Conservation (phyloP, 768 basidiomycete genomes). For the Guyanaporus albipodus region DNA sequence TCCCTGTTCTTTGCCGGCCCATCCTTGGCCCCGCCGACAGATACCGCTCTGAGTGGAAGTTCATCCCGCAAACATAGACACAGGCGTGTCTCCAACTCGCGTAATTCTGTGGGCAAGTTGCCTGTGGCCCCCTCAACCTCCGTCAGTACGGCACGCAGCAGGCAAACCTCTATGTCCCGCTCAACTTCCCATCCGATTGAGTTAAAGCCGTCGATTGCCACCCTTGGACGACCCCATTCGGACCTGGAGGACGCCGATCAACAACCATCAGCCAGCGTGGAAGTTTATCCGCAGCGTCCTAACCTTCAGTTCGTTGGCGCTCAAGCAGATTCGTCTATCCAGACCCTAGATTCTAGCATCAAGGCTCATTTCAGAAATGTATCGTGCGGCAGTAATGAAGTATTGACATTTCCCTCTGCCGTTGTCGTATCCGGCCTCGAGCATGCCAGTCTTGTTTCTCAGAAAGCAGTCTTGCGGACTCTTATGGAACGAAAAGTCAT, state of each 20-base stretch:
- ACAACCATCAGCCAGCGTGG: neutral
- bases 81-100: constrained; percentile 19
- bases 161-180: constrained; percentile 24
- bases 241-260: constrained; percentile 12
- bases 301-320: constrained; percentile 4
- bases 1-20: constrained; percentile 36
- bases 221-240: constrained; percentile 14
- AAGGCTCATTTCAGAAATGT: constrained; percentile 7
- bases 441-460: constrained; percentile 48
- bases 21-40: constrained; percentile 11
- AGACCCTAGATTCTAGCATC: constrained; percentile 8
- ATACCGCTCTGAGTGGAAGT: constrained; percentile 9
- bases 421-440: constrained; percentile 74
- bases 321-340: constrained; percentile 18
- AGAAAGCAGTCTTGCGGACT: constrained; percentile 52
- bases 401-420: constrained; percentile 46
- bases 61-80: constrained; percentile 17
- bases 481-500: constrained; percentile 50
- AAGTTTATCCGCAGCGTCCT: constrained; percentile 6
- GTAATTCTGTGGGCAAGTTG: constrained; percentile 17
- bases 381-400: constrained; percentile 18
- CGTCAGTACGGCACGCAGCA: constrained; percentile 23
- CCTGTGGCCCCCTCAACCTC: constrained; percentile 14
- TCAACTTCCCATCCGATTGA: constrained; percentile 20
- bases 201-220: constrained; percentile 12